phyloP scores from a whole-genome alignment of 306 rosid species.

The Carpinus fangiana region DNA sequence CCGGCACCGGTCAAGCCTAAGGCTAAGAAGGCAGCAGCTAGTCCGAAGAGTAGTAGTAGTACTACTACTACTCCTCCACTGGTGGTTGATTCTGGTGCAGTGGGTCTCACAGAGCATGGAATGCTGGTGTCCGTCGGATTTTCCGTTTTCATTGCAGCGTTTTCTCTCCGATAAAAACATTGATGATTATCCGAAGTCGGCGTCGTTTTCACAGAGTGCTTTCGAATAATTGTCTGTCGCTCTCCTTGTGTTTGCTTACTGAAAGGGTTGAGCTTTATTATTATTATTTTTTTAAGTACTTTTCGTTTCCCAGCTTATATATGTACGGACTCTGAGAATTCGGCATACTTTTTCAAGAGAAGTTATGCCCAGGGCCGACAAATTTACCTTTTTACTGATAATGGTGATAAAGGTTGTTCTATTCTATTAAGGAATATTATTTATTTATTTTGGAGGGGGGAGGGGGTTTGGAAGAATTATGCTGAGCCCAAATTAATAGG shows the following conservation, averaged over 20 bases:
- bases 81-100: too few species aligned
- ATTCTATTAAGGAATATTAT: too few species aligned
- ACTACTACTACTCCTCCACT: neutral
- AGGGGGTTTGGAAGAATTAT: too few species aligned
- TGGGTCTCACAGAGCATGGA: constrained; percentile 9
- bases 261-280: neutral
- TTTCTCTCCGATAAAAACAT: constrained; percentile 16
- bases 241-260: neutral
- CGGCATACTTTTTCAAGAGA: too few species aligned
- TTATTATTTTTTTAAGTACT: too few species aligned
- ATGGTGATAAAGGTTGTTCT: too few species aligned
- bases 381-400: too few species aligned
- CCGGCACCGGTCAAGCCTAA: constrained; percentile 34
- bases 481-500: too few species aligned
- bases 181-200: neutral
- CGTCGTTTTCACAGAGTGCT: constrained; percentile 28
- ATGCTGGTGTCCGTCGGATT: constrained; percentile 24
- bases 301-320: too few species aligned
- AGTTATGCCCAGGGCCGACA: too few species aligned
- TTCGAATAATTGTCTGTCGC: constrained; percentile 14
- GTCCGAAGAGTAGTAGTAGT: neutral
- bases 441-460: too few species aligned
- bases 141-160: constrained; percentile 18
- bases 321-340: too few species aligned
- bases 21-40: constrained; percentile 29